Evolutionary conservation across 2,329 filamentous ascomycete genomes (phyloP), one percentile per base, ranked within the genome.

Genomic region (Nemania sp.): DNA sequence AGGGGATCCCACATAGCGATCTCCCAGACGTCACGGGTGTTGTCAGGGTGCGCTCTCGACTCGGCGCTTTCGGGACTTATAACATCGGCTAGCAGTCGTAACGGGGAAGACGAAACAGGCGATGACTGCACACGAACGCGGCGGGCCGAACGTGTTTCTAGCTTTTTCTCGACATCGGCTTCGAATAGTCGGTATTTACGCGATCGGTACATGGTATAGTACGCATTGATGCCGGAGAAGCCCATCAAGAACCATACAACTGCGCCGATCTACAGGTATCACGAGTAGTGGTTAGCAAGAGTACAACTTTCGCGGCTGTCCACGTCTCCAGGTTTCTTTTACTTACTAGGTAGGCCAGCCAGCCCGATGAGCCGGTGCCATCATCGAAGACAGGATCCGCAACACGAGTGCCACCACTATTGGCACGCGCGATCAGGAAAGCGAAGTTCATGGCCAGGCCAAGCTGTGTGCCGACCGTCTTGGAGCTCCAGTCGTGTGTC

Each of bases 101-200:
- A 77, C 0, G 96, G 95, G 0, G 94, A 96, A 0, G 92, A 90
- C 1, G 91, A 87, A 8, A 89, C 85, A 0, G 94, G 93, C 4
- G 92, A 92, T 0, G 93, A 95, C 78, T 97, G 91, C 15, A 98
- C 93, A 58, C 91, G 90, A 6, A 99, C 96, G 70, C 96, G 90
- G 69, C 90, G 92, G 5, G 93, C 96, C 7, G 94, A 98, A 1
- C 94, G 92, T 0, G 96, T 98, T 22, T 88, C 85, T 3, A 92
- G 91, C 26, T 88, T 82, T 57, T 87, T 84, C 65, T 98, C 93
- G 70, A 98, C 91, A 43, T 91, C 89, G 70, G 89, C 90, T 80
- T 97, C 93, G 80, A 99, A 99, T 32, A 99, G 85, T 72, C 96
- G 90, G 82, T 99, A 99, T 75, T 93, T 89, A 68, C 94, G 91